These are phyloP conservation scores for Fagopyrum homotropicum DNA, from an alignment of 148 eudicot genomes.

Conservation along the genomic window DNA sequence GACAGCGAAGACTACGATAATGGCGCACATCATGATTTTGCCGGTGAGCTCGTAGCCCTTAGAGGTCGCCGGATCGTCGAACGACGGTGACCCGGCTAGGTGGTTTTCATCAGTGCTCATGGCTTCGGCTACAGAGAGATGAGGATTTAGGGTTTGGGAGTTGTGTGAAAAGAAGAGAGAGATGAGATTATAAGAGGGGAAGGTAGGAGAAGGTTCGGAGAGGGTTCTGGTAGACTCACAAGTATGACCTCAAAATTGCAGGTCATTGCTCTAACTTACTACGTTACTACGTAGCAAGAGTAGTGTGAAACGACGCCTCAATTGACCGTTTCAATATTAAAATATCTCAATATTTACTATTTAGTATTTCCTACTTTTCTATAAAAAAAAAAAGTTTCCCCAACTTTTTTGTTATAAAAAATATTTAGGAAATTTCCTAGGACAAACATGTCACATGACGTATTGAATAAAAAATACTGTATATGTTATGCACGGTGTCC, in stretches of 20 bases:
- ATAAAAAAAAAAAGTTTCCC: too few relatives aligned
- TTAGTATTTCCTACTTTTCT: background rate
- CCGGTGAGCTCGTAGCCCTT: slow-evolving; percentile 58
- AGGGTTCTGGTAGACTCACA: background rate
- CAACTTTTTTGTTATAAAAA: too few relatives aligned
- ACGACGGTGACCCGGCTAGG: background rate
- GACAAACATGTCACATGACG: too few relatives aligned
- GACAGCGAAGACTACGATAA: slow-evolving; percentile 52
- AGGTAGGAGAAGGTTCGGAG: background rate
- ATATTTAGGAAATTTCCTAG: too few relatives aligned
- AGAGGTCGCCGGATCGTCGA: background rate
- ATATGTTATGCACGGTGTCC: too few relatives aligned
- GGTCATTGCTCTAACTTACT: background rate
- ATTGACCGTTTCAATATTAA: background rate
- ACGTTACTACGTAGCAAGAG: background rate
- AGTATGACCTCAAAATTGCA: background rate
- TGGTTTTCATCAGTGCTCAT: background rate
- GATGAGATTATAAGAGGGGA: background rate
- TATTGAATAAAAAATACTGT: too few relatives aligned
- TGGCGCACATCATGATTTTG: slow-evolving; percentile 74
- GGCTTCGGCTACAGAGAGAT: background rate
- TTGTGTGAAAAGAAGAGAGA: background rate
- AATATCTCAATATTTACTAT: background rate
- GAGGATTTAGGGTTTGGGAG: background rate
- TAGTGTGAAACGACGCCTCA: slow-evolving; percentile 6